Evolutionary conservation across 2,329 filamentous ascomycete species (phyloP).

Genomic region (Talaromyces sp.): DNA sequence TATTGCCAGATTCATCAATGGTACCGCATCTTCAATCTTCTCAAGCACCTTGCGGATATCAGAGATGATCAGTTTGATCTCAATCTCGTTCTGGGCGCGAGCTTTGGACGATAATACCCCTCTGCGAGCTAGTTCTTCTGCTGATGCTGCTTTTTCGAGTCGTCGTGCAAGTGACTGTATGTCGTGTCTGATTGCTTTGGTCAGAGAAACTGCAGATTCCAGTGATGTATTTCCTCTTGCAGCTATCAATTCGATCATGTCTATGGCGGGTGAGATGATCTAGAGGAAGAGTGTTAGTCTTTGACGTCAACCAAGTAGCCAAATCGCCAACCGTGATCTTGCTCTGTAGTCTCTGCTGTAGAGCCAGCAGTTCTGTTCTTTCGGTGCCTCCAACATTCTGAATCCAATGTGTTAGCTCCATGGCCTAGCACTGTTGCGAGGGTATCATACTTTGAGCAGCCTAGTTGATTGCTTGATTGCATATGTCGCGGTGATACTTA

Average conservation of each 20-base stretch:
- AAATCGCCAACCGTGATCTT: conserved; percentile 70
- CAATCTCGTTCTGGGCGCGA: conserved; percentile 58
- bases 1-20: conserved; percentile 88
- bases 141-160: conserved; percentile 66
- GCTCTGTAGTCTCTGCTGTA: conserved; percentile 74
- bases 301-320: not conserved
- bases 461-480: conserved; percentile 79
- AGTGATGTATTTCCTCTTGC: conserved; percentile 75
- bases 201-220: conserved; percentile 79
- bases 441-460: conserved; percentile 61
- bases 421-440: not conserved
- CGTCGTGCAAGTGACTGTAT: conserved; percentile 77
- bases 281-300: conserved; percentile 70
- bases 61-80: conserved; percentile 67
- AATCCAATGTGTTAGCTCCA: not conserved
- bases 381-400: conserved; percentile 69
- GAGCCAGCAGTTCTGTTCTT: conserved; percentile 66
- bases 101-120: conserved; percentile 41
- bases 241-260: conserved; percentile 43
- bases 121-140: conserved; percentile 50
- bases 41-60: conserved; percentile 73
- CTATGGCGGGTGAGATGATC: conserved; percentile 62
- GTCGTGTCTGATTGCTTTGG: conserved; percentile 77
- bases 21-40: conserved; percentile 86
- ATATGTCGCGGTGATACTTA: conserved; percentile 80